Evolutionary conservation across 2,329 filamentous ascomycete genomes (phyloP), one percentile per base, ranked within the genome.

Genomic region (Laburnicola sp.): DNA sequence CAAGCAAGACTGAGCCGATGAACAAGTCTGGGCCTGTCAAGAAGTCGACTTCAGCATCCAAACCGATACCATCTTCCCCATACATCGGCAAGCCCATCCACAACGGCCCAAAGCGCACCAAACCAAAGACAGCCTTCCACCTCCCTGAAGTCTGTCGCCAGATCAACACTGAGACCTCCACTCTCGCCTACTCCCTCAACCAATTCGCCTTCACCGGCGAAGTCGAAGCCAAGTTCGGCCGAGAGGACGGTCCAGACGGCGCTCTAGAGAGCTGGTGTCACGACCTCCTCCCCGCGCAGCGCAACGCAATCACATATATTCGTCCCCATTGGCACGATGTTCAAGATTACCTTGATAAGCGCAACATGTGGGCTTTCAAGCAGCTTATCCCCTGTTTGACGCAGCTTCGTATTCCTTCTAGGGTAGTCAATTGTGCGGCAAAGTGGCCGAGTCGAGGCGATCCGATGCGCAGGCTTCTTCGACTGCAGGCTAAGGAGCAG

Each of bases 101-200:
- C 11, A 9, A 27, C 11, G 48, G 41, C 16, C 42, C 37, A 22
- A 43, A 37, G 22, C 39, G 40, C 32, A 45, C 42, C 10, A 36
- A 45, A n/a, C 25, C 31, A 3, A 41, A 35, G n/a, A 35, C 49
- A 3, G 44, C 51, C 2, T 60, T 56, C 35, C 44, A 45, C 34
- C 50, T 61, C 11, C 54, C 54, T 0, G 22, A 49, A 30, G 44
- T 53, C 8, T 56, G 54, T 26, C 58, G 58, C 6, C 48, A 51
- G 9, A 51, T 57, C 22, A 56, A 61, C 40, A 16, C n/a, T 6
- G 58, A 61, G 37, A 57, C 59, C 1, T 45, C 52, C 3, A 53
- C 45, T 10, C 38, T 58, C 1, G 41, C 38, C 45, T 62, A 59
- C 38, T 22, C 28, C 3, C 37, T 32, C 26, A 54, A 53, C 31